Base-by-base conservation (phyloP, 345 rosid genomes). In the Brassica carinata region DNA sequence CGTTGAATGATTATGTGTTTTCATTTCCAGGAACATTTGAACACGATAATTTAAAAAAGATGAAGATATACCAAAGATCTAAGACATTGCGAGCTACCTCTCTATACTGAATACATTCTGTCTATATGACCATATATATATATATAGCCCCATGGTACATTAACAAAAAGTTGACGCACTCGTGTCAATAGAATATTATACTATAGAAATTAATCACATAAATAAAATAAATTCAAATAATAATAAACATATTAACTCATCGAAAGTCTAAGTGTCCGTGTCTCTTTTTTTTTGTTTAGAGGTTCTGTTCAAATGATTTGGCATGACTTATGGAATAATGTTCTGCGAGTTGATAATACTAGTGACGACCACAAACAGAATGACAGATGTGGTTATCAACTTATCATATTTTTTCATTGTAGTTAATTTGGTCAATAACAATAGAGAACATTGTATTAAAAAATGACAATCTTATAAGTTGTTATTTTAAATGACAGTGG, bases 41-140 rank as follows among this genome's bases (percentile, higher is more conserved):
- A 45, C 18, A 51, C 7, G n/a, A 26, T 36, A 10, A 10, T 13
- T 5, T 13, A 51, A 53, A 62, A 6, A 62, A 59, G 19, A 9
- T 13, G 65, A 40, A 7, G 34, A 64, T 57, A 18, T 17, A 66
- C 38, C 19, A 58, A 23, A 45, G 11, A 48, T 45, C 57, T 15
- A 68, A 61, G 66, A 48, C 79, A 80, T 69, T 68, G 71, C 66
- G 34, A 63, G 61, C 36, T 36, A 27, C 72, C 70, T 45, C 67
- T 61, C 57, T 48, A 11, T 7, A 58, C 17, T 68, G 65, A 71
- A 55, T 71, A 5, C 10, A 8, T 11, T 34, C 10, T 15, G 66
- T 64, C 6, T 72, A 4, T 19, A 33, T 63, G 75, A 70, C 53
- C 64, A 78, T 48, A 69, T 69, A 71, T 64, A 64, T 64, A 31